Base-by-base conservation (phyloP, 1,139 yeast species). In the Candida glucosophila region DNA sequence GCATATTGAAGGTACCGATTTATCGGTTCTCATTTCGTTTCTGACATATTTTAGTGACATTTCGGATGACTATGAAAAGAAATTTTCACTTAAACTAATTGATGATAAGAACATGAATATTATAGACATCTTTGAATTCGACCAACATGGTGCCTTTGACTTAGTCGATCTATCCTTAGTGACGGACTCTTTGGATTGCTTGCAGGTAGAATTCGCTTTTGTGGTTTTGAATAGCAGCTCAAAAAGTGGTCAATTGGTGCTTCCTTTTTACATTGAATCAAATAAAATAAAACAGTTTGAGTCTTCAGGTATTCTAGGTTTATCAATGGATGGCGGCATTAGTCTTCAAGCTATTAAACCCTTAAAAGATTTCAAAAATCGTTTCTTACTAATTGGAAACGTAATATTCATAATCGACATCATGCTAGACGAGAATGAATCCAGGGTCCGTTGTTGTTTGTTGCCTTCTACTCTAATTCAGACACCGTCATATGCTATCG, bases 131-230 rank as follows among this genome's bases (percentile, higher is more conserved):
- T 34, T 29, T 15, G 27, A 36, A 19, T 39, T 35, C 24, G 26
- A 39, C 2, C 33, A 31, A 11, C 16, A 29, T 7, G 23, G 24
- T 2, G 36, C 37, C 2, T 22, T 30, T 4, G 54, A 50, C 22
- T 31, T 47, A 15, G 38, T 45, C 6, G 57, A 51, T 29, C 23
- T 49, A 6, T 36, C 44, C 19, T 15, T 25, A 24, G 12, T 30
- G 14, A 24, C 31, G 6, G 15, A 24, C 24, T 12, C 29, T 15
- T 25, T 30, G 6, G 15, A 17, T 18, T 22, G 14, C 6, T 12
- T 19, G 5, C 24, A 20, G 11, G 7, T 26, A 3, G 15, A 17
- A 5, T 20, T 29, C 10, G 29, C 41, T 7, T 33, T 43, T 23
- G 22, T 43, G 11, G 43, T 33, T 2, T 19, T 44, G n/a, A 34